Evolutionary conservation across 306 rosid genomes (phyloP), one percentile per base, ranked within the genome.

Genomic region (Chamaecrista fasciculata): DNA sequence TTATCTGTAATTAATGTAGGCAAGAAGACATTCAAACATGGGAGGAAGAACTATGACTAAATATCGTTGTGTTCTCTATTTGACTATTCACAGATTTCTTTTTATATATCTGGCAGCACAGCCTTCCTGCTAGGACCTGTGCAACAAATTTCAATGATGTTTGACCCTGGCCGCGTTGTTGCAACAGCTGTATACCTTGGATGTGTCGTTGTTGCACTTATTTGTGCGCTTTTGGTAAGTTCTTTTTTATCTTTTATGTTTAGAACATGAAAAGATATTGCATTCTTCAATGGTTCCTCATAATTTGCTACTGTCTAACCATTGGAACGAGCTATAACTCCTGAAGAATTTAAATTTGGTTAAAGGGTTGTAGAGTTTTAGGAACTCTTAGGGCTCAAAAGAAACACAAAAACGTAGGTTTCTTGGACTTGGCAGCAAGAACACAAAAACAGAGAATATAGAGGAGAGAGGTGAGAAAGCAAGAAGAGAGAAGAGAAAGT

Each of bases 221-320:
- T 90, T n/a, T 94, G 87, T 68, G 97, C 97, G 76, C 91, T 94
- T 40, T 81, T n/a, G 92, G 97, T 94, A 81, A 79, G 90, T 76
- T 26, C 56, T 42, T 67, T 39, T n/a, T n/a, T n/a, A n/a, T n/a
- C n/a, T n/a, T n/a, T n/a, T n/a, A n/a, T n/a, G n/a, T n/a, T n/a
- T n/a, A n/a, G n/a, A n/a, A n/a, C n/a, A n/a, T n/a, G n/a, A n/a
- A n/a, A n/a, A n/a, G 28, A 60, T 26, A 31, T 69, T 23, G 50
- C 66, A 55, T 20, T 5, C 18, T 62, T 24, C 25, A 69, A 59
- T 65, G 55, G 8, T 51, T 25, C 42, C 10, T 3, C 33, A 46
- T 11, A 23, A 47, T 39, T 64, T 53, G 29, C 29, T 8, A 34
- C 15, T 56, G 25, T 58, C 28, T 50, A 24, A 46, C 42, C 19